Evolutionary conservation across 176 grass and related monocot species (phyloP), one percentile per base, ranked within the genome.

Genomic region (Oryza glaberrima): DNA sequence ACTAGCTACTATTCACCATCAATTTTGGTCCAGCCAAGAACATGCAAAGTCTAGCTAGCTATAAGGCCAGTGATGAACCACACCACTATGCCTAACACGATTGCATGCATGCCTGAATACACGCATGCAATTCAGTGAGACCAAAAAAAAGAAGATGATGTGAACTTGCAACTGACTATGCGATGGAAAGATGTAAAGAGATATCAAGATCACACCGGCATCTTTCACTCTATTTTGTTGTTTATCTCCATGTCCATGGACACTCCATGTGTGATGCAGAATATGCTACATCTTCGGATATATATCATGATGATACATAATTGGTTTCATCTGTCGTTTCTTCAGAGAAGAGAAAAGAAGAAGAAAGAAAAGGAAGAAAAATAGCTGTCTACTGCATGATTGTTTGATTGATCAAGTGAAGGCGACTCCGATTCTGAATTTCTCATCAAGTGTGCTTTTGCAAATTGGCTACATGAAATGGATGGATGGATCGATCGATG

Each of bases 51-150:
- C 20, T 77, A 64, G 63, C 36, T 49, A 46, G 25, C 11, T 49
- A 74, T 49, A 74, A 35, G 43, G 11, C 47, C 46, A 67, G 60
- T 58, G 86, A 88, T 83, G 80, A 43, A 54, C 74, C 38, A 72
- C 67, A 76, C 65, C 68, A 84, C 81, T 79, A 73, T 44, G 34
- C 81, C 75, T 83, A 79, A 79, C 75, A 74, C 69, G 3, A 72
- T 46, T 80, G 58, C 76, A 80, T 16, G 61, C 61, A 74, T 69
- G 46, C 40, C 7, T 41, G 40, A 41, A 41, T 41, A 8, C 68
- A 54, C 47, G 2, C 51, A 56, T n/a, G 56, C n/a, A 70, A 40
- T 77, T 61, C 20, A 40, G 35, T 23, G 79, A 82, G 63, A 76
- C 12, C 19, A 1, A 56, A 38, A 5, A 51, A 12, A 52, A 36